phyloP scores from a whole-genome alignment of 805 yeast genomes.

The Kodamaea fukazawae region DNA sequence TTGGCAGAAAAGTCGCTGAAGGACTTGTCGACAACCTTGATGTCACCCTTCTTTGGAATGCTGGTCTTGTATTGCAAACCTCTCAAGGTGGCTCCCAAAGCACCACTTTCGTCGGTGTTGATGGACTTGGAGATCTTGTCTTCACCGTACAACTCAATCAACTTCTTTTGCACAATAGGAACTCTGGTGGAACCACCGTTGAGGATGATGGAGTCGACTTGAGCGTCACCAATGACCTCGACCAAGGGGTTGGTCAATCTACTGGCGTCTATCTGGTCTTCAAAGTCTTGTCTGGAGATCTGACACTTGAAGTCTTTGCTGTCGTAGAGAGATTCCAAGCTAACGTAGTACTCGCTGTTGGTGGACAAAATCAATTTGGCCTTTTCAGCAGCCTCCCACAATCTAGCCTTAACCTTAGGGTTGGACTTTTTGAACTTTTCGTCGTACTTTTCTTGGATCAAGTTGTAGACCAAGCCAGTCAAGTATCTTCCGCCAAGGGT shows the following conservation, averaged over 20 bases:
- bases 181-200: slow-evolving; percentile 91
- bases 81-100: slow-evolving; percentile 81
- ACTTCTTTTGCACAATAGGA: slow-evolving; percentile 74
- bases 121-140: slow-evolving; percentile 73
- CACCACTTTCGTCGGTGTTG: slow-evolving; percentile 94
- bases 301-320: slow-evolving; percentile 71
- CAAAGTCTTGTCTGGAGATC: slow-evolving; percentile 81
- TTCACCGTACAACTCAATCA: slow-evolving; percentile 54
- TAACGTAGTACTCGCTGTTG: slow-evolving; percentile 72
- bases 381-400: slow-evolving; percentile 83
- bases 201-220: slow-evolving; percentile 63
- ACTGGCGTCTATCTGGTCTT: slow-evolving; percentile 47
- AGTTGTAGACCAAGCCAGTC: slow-evolving; percentile 60
- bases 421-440: slow-evolving; percentile 37
- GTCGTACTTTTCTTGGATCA: slow-evolving; percentile 60
- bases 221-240: slow-evolving; percentile 25
- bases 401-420: slow-evolving; percentile 46
- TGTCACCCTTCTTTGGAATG: slow-evolving; percentile 58
- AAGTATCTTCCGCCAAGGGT: slow-evolving; percentile 73
- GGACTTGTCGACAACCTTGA: slow-evolving; percentile 57
- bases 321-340: slow-evolving; percentile 69
- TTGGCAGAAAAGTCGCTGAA: slow-evolving; percentile 45
- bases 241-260: slow-evolving; percentile 55
- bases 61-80: slow-evolving; percentile 70
- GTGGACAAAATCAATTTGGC: slow-evolving; percentile 87